Conservation (phyloP, 1,284 basidiomycete species). For the Neotropicomus parvogracilis region DNA sequence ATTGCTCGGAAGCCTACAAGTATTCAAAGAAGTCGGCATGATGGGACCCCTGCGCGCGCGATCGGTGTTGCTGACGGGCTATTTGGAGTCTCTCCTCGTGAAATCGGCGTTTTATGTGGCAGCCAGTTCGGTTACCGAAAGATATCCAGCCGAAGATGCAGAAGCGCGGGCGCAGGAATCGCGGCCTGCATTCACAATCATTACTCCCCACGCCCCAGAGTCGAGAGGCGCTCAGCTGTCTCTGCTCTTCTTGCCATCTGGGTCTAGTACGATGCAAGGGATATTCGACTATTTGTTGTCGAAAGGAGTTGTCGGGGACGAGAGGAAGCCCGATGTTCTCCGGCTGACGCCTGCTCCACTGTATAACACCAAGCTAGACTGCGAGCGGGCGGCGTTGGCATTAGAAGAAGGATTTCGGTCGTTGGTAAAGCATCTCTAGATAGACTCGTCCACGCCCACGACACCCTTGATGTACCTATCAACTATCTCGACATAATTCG, state of each 20-base stretch:
- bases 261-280: slow-evolving; percentile 64
- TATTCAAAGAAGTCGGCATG: slow-evolving; percentile 78
- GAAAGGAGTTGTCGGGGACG: slow-evolving; percentile 84
- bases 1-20: slow-evolving; percentile 75
- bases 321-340: slow-evolving; percentile 87
- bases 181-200: slow-evolving; percentile 72
- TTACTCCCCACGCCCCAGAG: slow-evolving; percentile 70
- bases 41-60: slow-evolving; percentile 68
- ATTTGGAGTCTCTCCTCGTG: slow-evolving; percentile 64
- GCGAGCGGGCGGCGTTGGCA: slow-evolving; percentile 60
- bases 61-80: slow-evolving; percentile 66
- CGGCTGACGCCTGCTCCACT: slow-evolving; percentile 80
- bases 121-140: slow-evolving; percentile 36
- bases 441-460: slow-evolving; percentile 2
- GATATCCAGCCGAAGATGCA: slow-evolving; percentile 28
- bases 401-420: slow-evolving; percentile 54
- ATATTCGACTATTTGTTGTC: slow-evolving; percentile 61
- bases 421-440: slow-evolving; percentile 12
- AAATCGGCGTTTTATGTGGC: slow-evolving; percentile 62
- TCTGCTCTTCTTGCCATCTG: slow-evolving; percentile 68
- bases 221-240: slow-evolving; percentile 85
- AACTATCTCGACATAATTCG: slow-evolving; percentile 49
- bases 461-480: slow-evolving; percentile 35
- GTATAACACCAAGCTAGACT: slow-evolving; percentile 81
- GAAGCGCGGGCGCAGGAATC: slow-evolving; percentile 13